These are phyloP conservation scores for Phytomonas sp. DNA, from an alignment of 208 protist species.

Conservation along the genomic window DNA sequence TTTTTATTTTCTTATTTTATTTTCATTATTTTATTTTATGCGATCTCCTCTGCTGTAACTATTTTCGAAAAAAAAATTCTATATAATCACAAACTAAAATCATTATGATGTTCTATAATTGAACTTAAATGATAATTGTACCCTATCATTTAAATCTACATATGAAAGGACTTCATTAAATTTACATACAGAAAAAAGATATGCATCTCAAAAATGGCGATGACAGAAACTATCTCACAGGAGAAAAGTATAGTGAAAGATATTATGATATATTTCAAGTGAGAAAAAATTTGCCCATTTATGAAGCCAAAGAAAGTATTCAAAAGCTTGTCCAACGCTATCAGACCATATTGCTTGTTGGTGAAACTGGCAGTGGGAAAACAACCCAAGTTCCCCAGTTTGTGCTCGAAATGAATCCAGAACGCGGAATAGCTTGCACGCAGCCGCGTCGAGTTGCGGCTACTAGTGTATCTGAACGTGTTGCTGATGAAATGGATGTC, in stretches of 20 bases:
- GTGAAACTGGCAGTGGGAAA: slow-evolving; percentile 94
- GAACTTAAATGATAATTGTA: not conserved
- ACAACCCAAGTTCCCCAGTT: slow-evolving; percentile 95
- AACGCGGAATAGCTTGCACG: slow-evolving; percentile 86
- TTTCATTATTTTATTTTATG: slow-evolving; percentile 7
- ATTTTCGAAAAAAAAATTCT: not conserved
- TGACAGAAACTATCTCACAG: slow-evolving; percentile 42
- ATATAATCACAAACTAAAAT: not conserved
- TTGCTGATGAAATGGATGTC: slow-evolving; percentile 97
- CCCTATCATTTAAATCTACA: not conserved
- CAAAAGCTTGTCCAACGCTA: slow-evolving; percentile 87
- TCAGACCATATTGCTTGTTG: slow-evolving; percentile 87
- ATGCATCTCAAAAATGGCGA: not conserved
- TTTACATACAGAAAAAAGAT: not conserved
- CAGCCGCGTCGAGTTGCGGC: slow-evolving; percentile 98
- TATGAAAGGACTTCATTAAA: not conserved
- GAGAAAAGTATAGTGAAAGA: slow-evolving; percentile 34
- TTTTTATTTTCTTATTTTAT: slow-evolving; percentile 2
- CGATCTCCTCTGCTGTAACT: not conserved
- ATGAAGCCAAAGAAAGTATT: slow-evolving; percentile 58
- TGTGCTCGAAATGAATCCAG: slow-evolving; percentile 82
- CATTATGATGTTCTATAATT: not conserved
- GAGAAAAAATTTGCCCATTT: slow-evolving; percentile 64
- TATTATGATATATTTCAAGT: slow-evolving; percentile 45
- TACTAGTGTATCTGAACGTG: slow-evolving; percentile 96